phyloP scores from a whole-genome alignment of 176 grass and related monocot genomes.

The Thalia dealbata region DNA sequence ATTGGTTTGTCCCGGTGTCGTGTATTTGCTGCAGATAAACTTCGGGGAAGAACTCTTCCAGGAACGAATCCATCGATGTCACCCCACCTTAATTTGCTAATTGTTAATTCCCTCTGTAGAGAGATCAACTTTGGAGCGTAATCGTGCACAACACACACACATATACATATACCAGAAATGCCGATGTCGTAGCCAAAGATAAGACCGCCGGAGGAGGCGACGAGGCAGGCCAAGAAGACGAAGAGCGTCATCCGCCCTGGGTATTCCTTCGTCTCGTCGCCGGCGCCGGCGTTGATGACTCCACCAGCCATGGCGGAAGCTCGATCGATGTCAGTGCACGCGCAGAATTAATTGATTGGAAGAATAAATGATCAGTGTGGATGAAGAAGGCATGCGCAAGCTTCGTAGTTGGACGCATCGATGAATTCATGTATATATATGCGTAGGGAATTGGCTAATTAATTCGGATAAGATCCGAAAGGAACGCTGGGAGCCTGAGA shows the following conservation, averaged over 20 bases:
- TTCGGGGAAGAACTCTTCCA: conserved; percentile 48
- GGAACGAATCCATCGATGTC: conserved; percentile 41
- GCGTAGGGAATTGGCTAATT: too few relatives aligned
- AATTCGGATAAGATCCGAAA: too few relatives aligned
- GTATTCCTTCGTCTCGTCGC: conserved; percentile 33
- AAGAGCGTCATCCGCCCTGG: conserved; percentile 53
- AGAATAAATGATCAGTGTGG: too few relatives aligned
- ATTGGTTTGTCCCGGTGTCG: conserved; percentile 20
- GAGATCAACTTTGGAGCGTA: too few relatives aligned
- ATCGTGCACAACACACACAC: too few relatives aligned
- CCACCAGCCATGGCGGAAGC: conserved; percentile 38
- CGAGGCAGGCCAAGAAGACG: conserved; percentile 42
- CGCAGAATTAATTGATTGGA: too few relatives aligned
- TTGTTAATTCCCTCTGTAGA: too few relatives aligned
- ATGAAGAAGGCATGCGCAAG: too few relatives aligned
- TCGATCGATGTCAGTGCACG: too few relatives aligned
- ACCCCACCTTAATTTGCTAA: conserved; percentile 27
- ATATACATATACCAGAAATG: conserved; percentile 31
- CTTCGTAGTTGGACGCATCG: too few relatives aligned
- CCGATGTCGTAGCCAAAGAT: conserved; percentile 67
- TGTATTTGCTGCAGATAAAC: conserved; percentile 31
- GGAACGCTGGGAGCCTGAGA: too few relatives aligned
- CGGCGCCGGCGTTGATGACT: conserved; percentile 23
- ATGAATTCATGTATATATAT: too few relatives aligned
- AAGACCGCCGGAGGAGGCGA: conserved; percentile 51